Base-by-base conservation (phyloP, 2,329 filamentous ascomycete genomes). In the Colletotrichum godetiae region DNA sequence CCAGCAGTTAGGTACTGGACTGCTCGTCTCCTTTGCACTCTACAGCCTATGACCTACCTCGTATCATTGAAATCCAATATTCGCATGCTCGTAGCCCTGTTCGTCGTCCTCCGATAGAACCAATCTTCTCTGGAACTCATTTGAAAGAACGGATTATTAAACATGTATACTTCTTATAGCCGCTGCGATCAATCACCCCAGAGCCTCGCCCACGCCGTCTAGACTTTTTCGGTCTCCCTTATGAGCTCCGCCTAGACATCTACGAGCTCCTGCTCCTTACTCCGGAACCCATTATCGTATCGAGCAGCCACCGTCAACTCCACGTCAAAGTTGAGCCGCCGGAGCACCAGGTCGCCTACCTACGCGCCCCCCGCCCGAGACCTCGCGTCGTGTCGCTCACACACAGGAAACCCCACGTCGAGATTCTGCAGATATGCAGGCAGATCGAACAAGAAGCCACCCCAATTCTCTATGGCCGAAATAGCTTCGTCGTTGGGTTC, bases 361-460 rank as follows among this genome's bases (percentile, higher is more conserved):
- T 68, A 12, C 64, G 64, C 55, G 68, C 64, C 19, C 68, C 68
- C 33, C 68, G 57, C 5, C 68, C 64, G 22, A 72, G 63, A 37
- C 64, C 68, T n/a, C 64, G 68, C 35, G 65, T 65, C 35, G 64
- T 72, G 12, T 11, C 62, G 55, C 56, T 70, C 24, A 56, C 42
- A 29, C 46, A 61, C 57, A 29, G 42, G 59, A 70, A 63, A 57
- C 80, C 78, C 10, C 72, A 77, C 22, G 72, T 78, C n/a, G 66
- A 76, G 29, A 72, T 82, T 35, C 77, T 82, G 33, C 77, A 75
- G 52, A 78, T 78, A 19, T 82, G 80, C 74, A 78, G 75, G 74
- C 74, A 77, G 61, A 71, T 81, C 61, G 79, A 81, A 65, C 62
- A 75, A 29, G 81, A 82, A 74, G 78, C 76, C 11, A 80, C 76